Base-by-base conservation (phyloP, 768 basidiomycete genomes). In the Suillus paluster region DNA sequence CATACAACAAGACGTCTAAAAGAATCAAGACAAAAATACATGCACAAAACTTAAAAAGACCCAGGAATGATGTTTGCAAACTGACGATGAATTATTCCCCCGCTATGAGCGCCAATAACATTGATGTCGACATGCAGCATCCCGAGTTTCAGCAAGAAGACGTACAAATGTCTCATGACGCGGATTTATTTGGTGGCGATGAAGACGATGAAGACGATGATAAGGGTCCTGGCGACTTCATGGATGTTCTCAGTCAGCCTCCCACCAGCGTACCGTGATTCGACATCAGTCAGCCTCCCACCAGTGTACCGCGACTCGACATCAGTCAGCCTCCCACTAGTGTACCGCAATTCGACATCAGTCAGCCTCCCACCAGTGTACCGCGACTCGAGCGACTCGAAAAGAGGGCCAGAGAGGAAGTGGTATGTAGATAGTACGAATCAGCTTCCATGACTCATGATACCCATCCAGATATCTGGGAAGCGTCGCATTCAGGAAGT, bases 401-500 rank as follows among this genome's bases (percentile, higher is more conserved):
- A 6, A 48, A 48, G 23, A 25, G 46, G 25, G 25, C 25, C 15
- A 48, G 46, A 34, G 15, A 57, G 2, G 55, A 57, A 36, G 17
- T 30, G 27, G 57, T 44, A 41, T 1, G 30, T 33, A 4, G 9
- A 33, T 33, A 39, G n/a, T 2, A 36, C 5, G 0, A 21, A 21
- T 25, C 53, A 39, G 2, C 15, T 21, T 55, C 38, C 7, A 2
- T 17, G 53, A 55, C 53, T 33, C 38, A 39, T 54, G 2, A 9
- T 8, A 4, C 23, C 30, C 6, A 39, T 36, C 33, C 33, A 34
- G 53, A 2, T 17, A 19, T n/a, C 25, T 45, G 57, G 15, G 9
- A 62, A 62, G 41, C 38, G 41, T 49, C 36, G 25, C 30, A 23
- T 41, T 21, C 14, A 45, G 7, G 61, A 62, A 52, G 61, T 58